Evolutionary conservation across 768 basidiomycete genomes (phyloP).

Genomic region (Suillus hirtellus): DNA sequence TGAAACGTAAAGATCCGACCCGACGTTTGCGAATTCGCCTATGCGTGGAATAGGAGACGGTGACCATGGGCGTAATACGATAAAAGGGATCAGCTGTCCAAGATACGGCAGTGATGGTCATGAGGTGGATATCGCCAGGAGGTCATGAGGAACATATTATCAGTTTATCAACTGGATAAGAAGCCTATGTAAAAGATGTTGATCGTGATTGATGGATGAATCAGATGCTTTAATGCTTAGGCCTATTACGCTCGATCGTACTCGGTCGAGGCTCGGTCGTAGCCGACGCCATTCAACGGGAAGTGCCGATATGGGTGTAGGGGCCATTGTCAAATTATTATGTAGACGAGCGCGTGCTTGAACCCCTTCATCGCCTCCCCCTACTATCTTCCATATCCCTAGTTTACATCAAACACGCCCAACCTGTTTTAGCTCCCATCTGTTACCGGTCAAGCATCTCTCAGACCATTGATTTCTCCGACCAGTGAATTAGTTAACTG

Average conservation of each 20-base stretch:
- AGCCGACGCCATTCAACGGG: slow-evolving; percentile 2
- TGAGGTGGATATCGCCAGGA: background rate
- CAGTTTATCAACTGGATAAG: background rate
- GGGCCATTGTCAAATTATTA: slow-evolving; percentile 6
- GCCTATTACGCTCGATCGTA: background rate
- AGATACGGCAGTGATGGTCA: background rate
- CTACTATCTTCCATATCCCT: background rate
- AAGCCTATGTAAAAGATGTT: background rate
- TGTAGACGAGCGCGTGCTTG: slow-evolving; percentile 5
- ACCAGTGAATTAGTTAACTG: background rate
- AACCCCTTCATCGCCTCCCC: slow-evolving; percentile 1
- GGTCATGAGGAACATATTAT: background rate
- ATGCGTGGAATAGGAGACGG: background rate
- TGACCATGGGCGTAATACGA: background rate
- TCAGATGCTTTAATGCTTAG: background rate
- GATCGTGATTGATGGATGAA: background rate
- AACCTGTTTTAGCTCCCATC: background rate
- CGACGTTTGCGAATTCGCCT: background rate
- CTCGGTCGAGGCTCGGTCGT: background rate
- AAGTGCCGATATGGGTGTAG: slow-evolving; percentile 4
- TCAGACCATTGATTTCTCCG: background rate
- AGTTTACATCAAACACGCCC: background rate
- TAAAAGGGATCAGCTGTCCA: background rate
- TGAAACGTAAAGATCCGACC: slow-evolving; percentile 1
- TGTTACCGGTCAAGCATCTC: background rate